A percentile compares a stretch with the other conserved stretches of the same genome.
Evolutionary conservation across 257 asterid species (phyloP).

Genomic region (Echites panduratus): DNA sequence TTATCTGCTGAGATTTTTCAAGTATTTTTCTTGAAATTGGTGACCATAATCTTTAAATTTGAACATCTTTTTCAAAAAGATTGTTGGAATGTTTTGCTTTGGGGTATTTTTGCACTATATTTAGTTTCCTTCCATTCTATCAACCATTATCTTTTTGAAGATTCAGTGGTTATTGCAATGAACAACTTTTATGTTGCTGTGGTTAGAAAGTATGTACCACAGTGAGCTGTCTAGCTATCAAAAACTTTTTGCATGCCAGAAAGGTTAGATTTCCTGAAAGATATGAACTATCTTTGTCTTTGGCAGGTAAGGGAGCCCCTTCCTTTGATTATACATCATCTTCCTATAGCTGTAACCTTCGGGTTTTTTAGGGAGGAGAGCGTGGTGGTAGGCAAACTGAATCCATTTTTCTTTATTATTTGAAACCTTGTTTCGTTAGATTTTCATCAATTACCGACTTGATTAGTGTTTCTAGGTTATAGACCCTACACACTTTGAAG

Average conservation of each 20-base stretch:
- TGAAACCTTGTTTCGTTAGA: background rate
- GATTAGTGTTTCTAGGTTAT: constrained; percentile 43
- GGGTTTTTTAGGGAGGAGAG: constrained; percentile 76
- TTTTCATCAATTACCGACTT: background rate
- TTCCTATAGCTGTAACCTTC: constrained; percentile 87
- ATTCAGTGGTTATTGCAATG: background rate
- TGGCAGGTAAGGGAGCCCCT: constrained; percentile 91
- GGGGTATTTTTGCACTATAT: background rate
- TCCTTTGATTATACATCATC: constrained; percentile 90
- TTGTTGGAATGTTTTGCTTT: background rate
- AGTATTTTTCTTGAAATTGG: background rate
- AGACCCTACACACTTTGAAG: constrained; percentile 92
- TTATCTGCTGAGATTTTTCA: background rate
- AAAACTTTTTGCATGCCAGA: background rate
- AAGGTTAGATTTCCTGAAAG: background rate
- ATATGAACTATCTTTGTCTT: background rate
- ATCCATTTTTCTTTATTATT: background rate
- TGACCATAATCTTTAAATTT: background rate
- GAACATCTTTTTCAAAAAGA: background rate
- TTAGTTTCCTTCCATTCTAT: background rate
- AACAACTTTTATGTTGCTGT: background rate
- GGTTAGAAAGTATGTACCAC: background rate
- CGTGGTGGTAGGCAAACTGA: constrained; percentile 51
- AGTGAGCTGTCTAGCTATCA: background rate
- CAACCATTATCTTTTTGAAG: background rate